Conservation (phyloP, 2,329 filamentous ascomycete species). For the Claviceps spartinae region DNA sequence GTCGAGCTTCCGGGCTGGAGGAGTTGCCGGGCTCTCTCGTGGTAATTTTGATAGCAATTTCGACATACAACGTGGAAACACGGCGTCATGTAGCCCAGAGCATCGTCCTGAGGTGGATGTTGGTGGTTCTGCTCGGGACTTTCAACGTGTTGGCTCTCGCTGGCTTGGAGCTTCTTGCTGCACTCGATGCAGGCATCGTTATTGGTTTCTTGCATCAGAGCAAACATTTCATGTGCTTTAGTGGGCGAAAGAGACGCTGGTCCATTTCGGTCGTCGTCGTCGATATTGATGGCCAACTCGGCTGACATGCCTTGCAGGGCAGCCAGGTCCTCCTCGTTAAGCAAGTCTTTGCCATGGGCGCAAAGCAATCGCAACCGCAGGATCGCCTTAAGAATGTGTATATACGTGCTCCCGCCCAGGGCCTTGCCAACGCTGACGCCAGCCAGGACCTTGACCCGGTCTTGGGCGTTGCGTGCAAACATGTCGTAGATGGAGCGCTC, state of each 20-base stretch:
- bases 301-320: constrained; percentile 69
- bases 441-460: constrained; percentile 64
- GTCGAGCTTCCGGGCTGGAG: constrained; percentile 22
- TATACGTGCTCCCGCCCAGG: constrained; percentile 76
- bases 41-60: constrained; percentile 51
- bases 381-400: constrained; percentile 85
- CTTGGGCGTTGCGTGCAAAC: constrained; percentile 69
- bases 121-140: constrained; percentile 33
- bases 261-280: constrained; percentile 56
- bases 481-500: constrained; percentile 72
- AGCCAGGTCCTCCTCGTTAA: constrained; percentile 71
- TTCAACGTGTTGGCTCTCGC: constrained; percentile 41
- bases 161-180: constrained; percentile 45
- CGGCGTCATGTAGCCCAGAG: constrained; percentile 67
- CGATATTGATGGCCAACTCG: constrained; percentile 77
- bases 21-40: constrained; percentile 33
- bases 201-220: constrained; percentile 70
- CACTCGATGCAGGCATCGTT: constrained; percentile 62
- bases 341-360: constrained; percentile 83
- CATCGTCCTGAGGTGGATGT: constrained; percentile 38
- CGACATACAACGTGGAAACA: constrained; percentile 81
- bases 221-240: constrained; percentile 75
- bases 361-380: constrained; percentile 80
- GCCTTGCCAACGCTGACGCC: constrained; percentile 43
- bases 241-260: constrained; percentile 44